Percentiles rank a stretch among this genome's conserved stretches.
Conservation (phyloP, 2,329 filamentous ascomycete genomes). For the Epichloe gansuensis region DNA sequence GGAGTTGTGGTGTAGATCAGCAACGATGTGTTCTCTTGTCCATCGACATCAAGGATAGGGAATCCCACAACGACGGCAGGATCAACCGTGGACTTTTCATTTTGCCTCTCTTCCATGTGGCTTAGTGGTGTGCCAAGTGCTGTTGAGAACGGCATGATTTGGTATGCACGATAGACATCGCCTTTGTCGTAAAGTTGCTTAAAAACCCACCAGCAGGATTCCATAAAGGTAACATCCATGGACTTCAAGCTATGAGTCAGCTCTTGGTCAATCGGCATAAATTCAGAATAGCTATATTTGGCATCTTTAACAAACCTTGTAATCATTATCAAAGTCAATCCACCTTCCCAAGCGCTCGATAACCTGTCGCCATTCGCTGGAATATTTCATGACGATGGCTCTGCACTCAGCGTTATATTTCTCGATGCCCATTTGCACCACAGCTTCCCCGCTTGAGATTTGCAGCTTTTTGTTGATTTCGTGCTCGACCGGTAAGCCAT, state of each 20-base stretch:
- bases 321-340: conserved; percentile 72
- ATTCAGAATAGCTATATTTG: neutral
- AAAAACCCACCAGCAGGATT: conserved; percentile 69
- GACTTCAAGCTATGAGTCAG: conserved; percentile 30
- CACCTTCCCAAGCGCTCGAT: conserved; percentile 60
- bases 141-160: conserved; percentile 66
- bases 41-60: conserved; percentile 50
- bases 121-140: conserved; percentile 61
- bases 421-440: conserved; percentile 65
- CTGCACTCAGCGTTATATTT: conserved; percentile 78
- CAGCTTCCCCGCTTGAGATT: conserved; percentile 67
- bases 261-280: neutral
- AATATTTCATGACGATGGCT: conserved; percentile 76
- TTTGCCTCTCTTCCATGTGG: conserved; percentile 64
- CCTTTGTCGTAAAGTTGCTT: conserved; percentile 62
- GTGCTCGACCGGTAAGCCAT: conserved; percentile 42
- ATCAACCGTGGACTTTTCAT: conserved; percentile 64
- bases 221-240: conserved; percentile 65
- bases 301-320: conserved; percentile 38
- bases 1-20: conserved; percentile 54
- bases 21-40: conserved; percentile 47
- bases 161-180: conserved; percentile 57
- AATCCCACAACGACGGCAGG: conserved; percentile 61
- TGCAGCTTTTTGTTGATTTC: conserved; percentile 87
- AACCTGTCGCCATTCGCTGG: conserved; percentile 66